Conservation (phyloP, 169 alveolate genomes). For the Plasmodium reichenowi region DNA sequence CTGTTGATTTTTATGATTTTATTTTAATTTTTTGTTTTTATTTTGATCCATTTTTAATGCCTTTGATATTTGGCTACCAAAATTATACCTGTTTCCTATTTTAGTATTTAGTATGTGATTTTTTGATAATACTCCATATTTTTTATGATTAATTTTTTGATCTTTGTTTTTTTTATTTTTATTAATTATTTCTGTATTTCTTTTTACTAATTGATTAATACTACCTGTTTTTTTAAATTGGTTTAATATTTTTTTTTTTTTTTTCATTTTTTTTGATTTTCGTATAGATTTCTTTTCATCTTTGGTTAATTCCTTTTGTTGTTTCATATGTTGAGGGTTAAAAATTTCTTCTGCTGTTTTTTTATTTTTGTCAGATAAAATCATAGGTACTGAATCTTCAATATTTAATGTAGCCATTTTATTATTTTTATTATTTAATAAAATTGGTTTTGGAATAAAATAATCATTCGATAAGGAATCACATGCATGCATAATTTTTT, state of each 20-base stretch:
- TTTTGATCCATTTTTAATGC: conserved; percentile 22
- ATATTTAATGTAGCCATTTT: conserved; percentile 39
- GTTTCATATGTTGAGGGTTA: conserved; percentile 24
- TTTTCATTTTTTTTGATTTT: conserved; percentile 42
- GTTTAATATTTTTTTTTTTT: conserved; percentile 24
- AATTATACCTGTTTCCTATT: conserved; percentile 8
- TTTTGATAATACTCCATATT: conserved; percentile 50
- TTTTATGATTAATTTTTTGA: conserved; percentile 30
- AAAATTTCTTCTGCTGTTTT: conserved; percentile 45
- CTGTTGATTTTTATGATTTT: background rate
- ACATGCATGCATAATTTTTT: conserved; percentile 82
- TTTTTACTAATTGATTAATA: conserved; percentile 26
- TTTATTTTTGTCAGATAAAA: conserved; percentile 36
- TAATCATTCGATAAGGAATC: conserved; percentile 84
- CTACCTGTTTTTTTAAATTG: conserved; percentile 24
- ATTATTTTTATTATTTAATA: conserved; percentile 12
- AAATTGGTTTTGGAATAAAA: conserved; percentile 81
- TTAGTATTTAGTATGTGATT: background rate
- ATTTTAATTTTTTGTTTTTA: background rate
- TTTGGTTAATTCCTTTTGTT: conserved; percentile 19
- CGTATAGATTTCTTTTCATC: conserved; percentile 50
- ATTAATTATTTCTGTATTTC: conserved; percentile 21
- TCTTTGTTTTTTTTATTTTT: conserved; percentile 43
- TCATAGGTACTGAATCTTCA: conserved; percentile 50
- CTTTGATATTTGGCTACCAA: conserved; percentile 12